A percentile compares a stretch with the other conserved stretches of the same genome.
phyloP scores from a whole-genome alignment of 805 yeast species.

The Wickerhamiella sorbophila region DNA sequence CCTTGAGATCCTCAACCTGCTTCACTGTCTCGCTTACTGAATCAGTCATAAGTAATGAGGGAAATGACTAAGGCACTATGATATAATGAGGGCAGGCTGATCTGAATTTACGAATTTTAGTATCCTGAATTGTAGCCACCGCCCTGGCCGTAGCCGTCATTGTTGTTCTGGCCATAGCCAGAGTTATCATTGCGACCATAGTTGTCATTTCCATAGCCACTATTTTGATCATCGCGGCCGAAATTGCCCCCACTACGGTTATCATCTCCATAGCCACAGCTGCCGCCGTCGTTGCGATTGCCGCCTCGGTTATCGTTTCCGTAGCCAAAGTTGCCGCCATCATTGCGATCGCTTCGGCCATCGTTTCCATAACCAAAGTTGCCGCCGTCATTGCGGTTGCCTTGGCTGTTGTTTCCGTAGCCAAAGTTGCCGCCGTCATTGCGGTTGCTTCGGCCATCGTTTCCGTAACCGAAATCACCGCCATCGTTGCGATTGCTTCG shows the following conservation, averaged over 20 bases:
- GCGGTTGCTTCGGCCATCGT: conserved; percentile 2
- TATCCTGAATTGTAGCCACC: neutral
- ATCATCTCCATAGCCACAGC: too few relatives aligned
- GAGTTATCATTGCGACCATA: neutral
- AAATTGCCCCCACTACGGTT: too few relatives aligned
- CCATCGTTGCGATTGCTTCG: conserved; percentile 2
- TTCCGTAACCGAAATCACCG: neutral
- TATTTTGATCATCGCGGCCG: too few relatives aligned
- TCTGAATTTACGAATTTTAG: too few relatives aligned
- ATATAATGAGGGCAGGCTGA: too few relatives aligned
- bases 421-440: neutral
- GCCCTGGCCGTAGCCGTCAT: neutral
- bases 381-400: neutral
- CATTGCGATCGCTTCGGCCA: neutral
- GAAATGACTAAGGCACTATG: too few relatives aligned
- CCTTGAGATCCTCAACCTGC: too few relatives aligned
- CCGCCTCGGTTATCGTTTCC: neutral
- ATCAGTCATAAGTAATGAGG: too few relatives aligned
- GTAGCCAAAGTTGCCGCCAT: neutral
- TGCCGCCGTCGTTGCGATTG: too few relatives aligned
- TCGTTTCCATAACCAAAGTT: neutral
- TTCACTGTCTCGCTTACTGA: too few relatives aligned
- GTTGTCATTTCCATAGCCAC: too few relatives aligned
- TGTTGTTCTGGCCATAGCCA: too few relatives aligned
- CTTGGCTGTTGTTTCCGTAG: neutral